Conservation (phyloP, 2,329 filamentous ascomycete species). For the Zymoseptoria ardabiliae region DNA sequence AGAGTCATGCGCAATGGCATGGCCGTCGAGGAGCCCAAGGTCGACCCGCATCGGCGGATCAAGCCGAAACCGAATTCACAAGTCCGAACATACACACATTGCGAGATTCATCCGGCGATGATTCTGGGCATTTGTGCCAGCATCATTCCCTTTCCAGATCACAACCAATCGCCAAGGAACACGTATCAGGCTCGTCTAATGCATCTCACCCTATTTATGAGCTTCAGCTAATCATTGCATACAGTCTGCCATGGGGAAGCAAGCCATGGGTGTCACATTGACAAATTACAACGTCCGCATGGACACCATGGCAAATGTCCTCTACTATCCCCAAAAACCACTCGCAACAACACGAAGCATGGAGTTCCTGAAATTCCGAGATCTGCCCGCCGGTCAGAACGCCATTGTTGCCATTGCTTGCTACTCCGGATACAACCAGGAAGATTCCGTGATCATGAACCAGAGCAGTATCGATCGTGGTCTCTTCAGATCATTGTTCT, state of each 20-base stretch:
- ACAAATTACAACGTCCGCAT: slow-evolving; percentile 96
- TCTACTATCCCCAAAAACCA: slow-evolving; percentile 98
- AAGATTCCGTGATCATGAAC: slow-evolving; percentile 99
- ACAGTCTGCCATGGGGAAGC: slow-evolving; percentile 93
- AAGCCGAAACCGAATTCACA: slow-evolving; percentile 81
- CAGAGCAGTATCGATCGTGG: slow-evolving; percentile 98
- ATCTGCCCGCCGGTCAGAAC: slow-evolving; percentile 93
- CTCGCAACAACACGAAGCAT: slow-evolving; percentile 93
- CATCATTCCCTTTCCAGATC: slow-evolving; percentile 98
- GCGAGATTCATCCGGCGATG: slow-evolving; percentile 99
- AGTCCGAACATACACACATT: slow-evolving; percentile 92
- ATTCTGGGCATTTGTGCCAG: slow-evolving; percentile 96
- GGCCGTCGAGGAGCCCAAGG: slow-evolving; percentile 47
- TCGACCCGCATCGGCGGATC: slow-evolving; percentile 75
- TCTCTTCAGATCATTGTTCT: slow-evolving; percentile 95
- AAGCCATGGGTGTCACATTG: slow-evolving; percentile 98
- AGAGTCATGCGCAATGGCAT: slow-evolving; percentile 31
- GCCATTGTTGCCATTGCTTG: slow-evolving; percentile 96
- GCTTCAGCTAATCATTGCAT: no score
- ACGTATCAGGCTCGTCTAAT: no score
- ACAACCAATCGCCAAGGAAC: slow-evolving; percentile 96
- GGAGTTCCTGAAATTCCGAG: slow-evolving; percentile 98
- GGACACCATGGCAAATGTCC: slow-evolving; percentile 99
- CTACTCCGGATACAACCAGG: slow-evolving; percentile 98
- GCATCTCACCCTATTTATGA: no score